Conservation (phyloP, 202 grass and related monocot genomes). For the Zoysia matrella region DNA sequence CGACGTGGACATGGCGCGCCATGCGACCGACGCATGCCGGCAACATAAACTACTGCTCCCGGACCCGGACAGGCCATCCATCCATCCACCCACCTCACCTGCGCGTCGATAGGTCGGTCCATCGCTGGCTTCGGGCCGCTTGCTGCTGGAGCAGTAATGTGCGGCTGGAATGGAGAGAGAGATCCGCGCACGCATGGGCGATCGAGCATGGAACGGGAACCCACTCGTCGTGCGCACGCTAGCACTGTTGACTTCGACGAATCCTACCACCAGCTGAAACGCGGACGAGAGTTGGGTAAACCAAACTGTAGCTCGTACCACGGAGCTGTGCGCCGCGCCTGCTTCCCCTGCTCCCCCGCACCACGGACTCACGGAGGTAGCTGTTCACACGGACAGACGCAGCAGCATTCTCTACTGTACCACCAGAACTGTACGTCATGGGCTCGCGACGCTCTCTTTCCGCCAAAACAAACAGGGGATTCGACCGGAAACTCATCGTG, state of each 20-base stretch:
- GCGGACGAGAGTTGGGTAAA: constrained; percentile 10
- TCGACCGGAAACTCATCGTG: background rate
- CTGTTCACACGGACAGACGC: constrained; percentile 14
- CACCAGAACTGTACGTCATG: background rate
- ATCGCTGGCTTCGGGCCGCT: too few species aligned
- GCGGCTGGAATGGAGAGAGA: background rate
- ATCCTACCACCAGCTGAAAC: background rate
- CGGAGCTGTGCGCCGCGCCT: background rate
- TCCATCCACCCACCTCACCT: too few species aligned
- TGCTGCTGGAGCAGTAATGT: background rate
- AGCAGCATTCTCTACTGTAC: background rate
- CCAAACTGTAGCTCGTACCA: background rate
- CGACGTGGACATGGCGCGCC: constrained; percentile 29
- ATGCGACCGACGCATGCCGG: constrained; percentile 52
- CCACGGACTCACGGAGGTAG: background rate
- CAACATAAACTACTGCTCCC: constrained; percentile 24
- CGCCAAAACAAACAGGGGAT: background rate
- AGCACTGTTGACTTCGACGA: background rate
- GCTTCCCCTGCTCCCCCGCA: constrained; percentile 27
- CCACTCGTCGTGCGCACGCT: too few species aligned
- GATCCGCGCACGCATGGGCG: constrained; percentile 14
- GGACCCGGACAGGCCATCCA: too few species aligned
- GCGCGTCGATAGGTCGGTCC: too few species aligned
- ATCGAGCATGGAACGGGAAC: background rate
- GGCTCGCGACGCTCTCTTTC: constrained; percentile 23